Evolutionary conservation across 305 asterid species (phyloP), one percentile per base, ranked within the genome.

Genomic region (Fraxinus xanthoxyloides): DNA sequence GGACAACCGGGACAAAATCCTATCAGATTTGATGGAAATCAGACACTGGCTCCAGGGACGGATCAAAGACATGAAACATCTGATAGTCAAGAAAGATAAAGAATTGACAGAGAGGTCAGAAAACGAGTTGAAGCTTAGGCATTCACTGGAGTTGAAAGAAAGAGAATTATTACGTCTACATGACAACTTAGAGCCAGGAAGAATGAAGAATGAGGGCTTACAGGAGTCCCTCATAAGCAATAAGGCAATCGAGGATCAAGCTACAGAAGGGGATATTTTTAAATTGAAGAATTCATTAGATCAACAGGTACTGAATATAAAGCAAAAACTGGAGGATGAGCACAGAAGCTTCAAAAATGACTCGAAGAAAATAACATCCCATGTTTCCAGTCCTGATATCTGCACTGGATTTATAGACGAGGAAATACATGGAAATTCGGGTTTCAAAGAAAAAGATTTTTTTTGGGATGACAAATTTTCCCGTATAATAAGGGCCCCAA

Each of bases 1-100:
- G 79, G 89, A 86, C 73, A 87, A 85, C 82, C 84, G 86, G 30
- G 91, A 88, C 28, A 89, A 90, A 54, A 89, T 92, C 84, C 82
- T 89, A 17, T 85, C 91, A 0, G 97, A 91, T 81, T 87, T 95
- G 87, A 80, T 76, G 75, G 97, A 93, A 78, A 91, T 92, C 84
- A 80, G 84, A 54, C 82, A 85, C n/a, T 88, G 98, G 94, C 92
- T 95, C 30, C 82, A 72, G 72, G 91, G 95, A 7, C 85, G 93
- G 30, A 90, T 90, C 56, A 84, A 86, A 63, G 92, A 90, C 40
- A 90, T 90, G 95, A 87, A 89, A 75, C 83, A 72, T 77, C 89
- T 88, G 35, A 91, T 93, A n/a, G 82, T 75, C 2, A 94, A 88
- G 2, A 95, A 92, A 80, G 97, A 92, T 30, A 82, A 63, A 72